phyloP scores from a whole-genome alignment of 2,329 filamentous ascomycete genomes.

The Lasiodiplodia sp. region DNA sequence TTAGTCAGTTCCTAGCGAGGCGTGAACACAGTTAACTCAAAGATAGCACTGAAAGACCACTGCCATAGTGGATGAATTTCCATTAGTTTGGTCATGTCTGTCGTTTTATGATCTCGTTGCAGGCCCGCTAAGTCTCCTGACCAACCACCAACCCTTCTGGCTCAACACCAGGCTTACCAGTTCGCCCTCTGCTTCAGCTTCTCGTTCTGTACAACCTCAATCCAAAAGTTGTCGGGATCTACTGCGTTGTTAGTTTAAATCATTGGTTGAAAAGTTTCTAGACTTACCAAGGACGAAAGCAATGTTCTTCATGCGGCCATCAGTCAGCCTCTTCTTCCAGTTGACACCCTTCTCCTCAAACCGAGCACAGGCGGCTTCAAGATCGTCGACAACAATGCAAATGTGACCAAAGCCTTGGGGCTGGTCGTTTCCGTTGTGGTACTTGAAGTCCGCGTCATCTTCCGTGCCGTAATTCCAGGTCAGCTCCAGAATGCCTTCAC shows the following conservation, averaged over 20 bases:
- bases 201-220: conserved; percentile 81
- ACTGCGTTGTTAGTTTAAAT: conserved; percentile 31
- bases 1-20: neutral
- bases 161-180: conserved; percentile 40
- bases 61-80: neutral
- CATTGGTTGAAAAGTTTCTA: neutral
- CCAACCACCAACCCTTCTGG: too few species aligned
- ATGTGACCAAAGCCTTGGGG: conserved; percentile 96
- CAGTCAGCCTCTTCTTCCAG: conserved; percentile 96
- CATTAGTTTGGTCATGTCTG: neutral
- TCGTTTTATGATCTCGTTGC: neutral
- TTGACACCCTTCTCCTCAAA: conserved; percentile 82
- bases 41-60: too few species aligned
- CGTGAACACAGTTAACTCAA: too few species aligned
- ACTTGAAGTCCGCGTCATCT: conserved; percentile 81
- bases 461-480: conserved; percentile 88
- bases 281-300: conserved; percentile 78
- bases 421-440: conserved; percentile 90
- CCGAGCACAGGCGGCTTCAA: conserved; percentile 85
- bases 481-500: conserved; percentile 87
- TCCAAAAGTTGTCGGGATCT: conserved; percentile 83
- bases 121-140: neutral
- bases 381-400: conserved; percentile 83
- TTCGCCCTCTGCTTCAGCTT: conserved; percentile 58
- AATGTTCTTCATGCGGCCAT: conserved; percentile 90